Evolutionary conservation across 306 rosid genomes (phyloP), one percentile per base, ranked within the genome.

Genomic region (Pterocarpus santalinus): DNA sequence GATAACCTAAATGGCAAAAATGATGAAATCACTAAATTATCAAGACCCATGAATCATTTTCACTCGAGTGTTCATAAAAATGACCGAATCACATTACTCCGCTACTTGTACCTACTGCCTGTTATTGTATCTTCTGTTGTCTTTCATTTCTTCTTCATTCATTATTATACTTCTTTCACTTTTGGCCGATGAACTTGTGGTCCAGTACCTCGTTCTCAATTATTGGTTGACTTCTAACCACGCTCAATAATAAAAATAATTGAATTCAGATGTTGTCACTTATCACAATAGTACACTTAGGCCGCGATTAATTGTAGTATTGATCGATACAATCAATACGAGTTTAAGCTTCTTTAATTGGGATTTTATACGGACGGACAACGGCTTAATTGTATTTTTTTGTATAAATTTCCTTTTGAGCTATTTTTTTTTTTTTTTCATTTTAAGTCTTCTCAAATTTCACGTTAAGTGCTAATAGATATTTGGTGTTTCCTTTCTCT

Each of bases 151-250:
- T 22, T 22, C 28, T 22, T 22, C 28, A 22, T 22, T 22, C 28
- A 22, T 22, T 22, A 22, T 22, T 22, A 22, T 22, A 22, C 28
- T 22, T 22, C 28, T 22, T 22, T 82, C 82, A 15, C 56, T 77
- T 62, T 51, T 69, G 69, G 57, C 65, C 47, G 13, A 14, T 77
- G 61, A 62, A 32, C 46, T 60, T 62, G 79, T 82, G 86, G 86
- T 82, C 86, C 82, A 75, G 44, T 38, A 15, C 60, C 66, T 69
- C 46, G 3, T 75, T 76, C n/a, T 68, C 30, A 5, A 22, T 75
- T 60, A 61, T 16, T 30, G 32, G 62, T 39, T 81, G 7, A 57
- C 4, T 8, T 34, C 17, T 33, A 52, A n/a, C 30, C 38, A 30
- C 61, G 64, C 64, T 73, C 51, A 63, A 62, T 80, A 4, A 53